Evolutionary conservation across 371 early-diverging fungal genomes (phyloP), one percentile per base, ranked within the genome.

Genomic region (Cokeromyces recurvatus): DNA sequence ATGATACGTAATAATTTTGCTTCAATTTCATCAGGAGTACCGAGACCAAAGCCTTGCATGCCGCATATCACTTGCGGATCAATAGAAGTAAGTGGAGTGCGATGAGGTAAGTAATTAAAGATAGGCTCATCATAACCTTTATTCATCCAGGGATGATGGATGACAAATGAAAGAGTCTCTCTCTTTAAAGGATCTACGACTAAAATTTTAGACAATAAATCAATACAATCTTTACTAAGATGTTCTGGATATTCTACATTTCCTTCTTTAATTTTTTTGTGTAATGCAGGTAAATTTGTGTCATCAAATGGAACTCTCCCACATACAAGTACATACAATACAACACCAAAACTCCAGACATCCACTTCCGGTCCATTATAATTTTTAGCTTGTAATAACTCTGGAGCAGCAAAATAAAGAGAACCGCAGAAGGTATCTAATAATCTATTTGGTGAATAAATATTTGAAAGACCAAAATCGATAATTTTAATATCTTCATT

Each of bases 331-430:
- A 89, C 92, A 59, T 87, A 95, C 2, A 95, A 71, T 4, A 95
- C 76, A 1, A 96, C 90, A 2, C 97, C 97, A 38, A 94, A 66
- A 29, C 89, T 86, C 95, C 95, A 97, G 4, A 92, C 78, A 59
- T 97, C 97, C 15, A 92, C 86, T 46, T 90, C 93, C 8, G 91
- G 89, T 0, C 95, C 95, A 16, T 72, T 70, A 61, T 97, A 97
- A 27, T 77, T 64, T 29, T 79, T 71, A 12, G 91, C 86, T n/a
- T 81, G 75, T 38, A 97, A 67, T 48, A 97, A 78, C 63, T 97
- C 97, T 1, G 93, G 97, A 27, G 94, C 91, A 25, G 87, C 76
- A 52, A 74, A 90, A 29, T 92, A 88, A 16, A 89, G 69, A 39
- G 87, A 84, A 21, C 95, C 93, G 59, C 90, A 91, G 53, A 90